Evolutionary conservation across 148 eudicot species (phyloP).

Genomic region (Nyssa sinensis): DNA sequence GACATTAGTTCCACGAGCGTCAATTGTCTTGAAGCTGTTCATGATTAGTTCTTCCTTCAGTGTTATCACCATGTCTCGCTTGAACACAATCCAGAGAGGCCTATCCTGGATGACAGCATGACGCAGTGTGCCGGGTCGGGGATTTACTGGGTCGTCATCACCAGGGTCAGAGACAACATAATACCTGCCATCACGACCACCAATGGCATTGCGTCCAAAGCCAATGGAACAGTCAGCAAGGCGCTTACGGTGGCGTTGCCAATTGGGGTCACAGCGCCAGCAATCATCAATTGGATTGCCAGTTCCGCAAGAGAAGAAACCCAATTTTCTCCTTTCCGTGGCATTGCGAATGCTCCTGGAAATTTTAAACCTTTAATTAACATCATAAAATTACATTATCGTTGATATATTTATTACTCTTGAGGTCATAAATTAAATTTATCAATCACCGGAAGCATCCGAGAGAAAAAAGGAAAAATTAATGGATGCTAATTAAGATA

Average conservation of each 20-base stretch:
- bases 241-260: slow-evolving; percentile 60
- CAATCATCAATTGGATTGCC: slow-evolving; percentile 98
- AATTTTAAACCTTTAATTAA: not conserved
- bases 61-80: slow-evolving; percentile 75
- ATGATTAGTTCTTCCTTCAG: slow-evolving; percentile 79
- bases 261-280: slow-evolving; percentile 83
- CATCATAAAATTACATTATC: too few species aligned
- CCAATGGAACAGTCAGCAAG: slow-evolving; percentile 92
- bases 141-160: slow-evolving; percentile 67
- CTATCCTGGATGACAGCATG: slow-evolving; percentile 78
- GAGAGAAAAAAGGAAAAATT: slow-evolving; percentile 26
- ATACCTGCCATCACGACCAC: slow-evolving; percentile 78
- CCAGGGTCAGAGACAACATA: slow-evolving; percentile 75
- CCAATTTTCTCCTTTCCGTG: slow-evolving; percentile 67
- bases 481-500: not conserved
- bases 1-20: slow-evolving; percentile 76
- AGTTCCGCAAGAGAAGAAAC: slow-evolving; percentile 76
- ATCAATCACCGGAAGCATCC: not conserved
- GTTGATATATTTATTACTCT: too few species aligned
- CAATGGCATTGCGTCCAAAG: slow-evolving; percentile 84
- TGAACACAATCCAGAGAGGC: slow-evolving; percentile 85
- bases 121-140: slow-evolving; percentile 81
- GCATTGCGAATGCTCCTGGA: slow-evolving; percentile 72
- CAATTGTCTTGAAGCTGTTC: slow-evolving; percentile 93
- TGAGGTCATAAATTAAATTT: too few species aligned